Evolutionary conservation across 73 alveolate genomes (phyloP), one percentile per base, ranked within the genome.

Genomic region (Paraurostyla sp.): DNA sequence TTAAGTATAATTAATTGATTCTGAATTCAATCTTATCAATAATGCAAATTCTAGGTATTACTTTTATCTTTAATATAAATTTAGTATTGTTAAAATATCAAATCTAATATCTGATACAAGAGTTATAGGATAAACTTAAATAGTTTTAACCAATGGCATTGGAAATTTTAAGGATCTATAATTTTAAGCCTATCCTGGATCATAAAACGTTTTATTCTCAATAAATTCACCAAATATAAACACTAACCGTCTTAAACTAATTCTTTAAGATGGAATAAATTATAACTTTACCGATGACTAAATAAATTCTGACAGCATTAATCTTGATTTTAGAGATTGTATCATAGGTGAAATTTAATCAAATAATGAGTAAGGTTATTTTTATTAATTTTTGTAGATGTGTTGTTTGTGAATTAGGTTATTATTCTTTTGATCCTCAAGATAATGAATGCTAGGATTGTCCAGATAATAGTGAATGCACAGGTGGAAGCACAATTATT

Each of bases 391-490:
- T 23, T 23, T 45, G 3, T 73, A 73, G 86, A 73, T 73, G 86
- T 36, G 9, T 73, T 16, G 13, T n/a, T 4, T 73, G 86, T 73
- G 71, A 43, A 25, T 38, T 50, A 6, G 86, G 86, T 4, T 48
- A 23, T 49, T 73, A 9, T 32, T 73, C 65, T 6, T 23, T 73
- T 7, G 25, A 42, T 2, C 7, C 1, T 2, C 13, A 73, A 11
- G 3, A 2, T 43, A 13, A 20, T 3, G 71, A 43, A 18, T 73
- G 86, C 71, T 13, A 45, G 2, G 50, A 45, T 2, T 73, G 86
- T 49, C 86, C 71, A n/a, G 59, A 42, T 0, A 50, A 78, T 30
- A 4, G 68, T n/a, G 89, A 78, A 29, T 85, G 92, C 42, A 56
- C 30, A 11, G 92, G 92, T 42, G 92, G 92, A 35, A 16, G 29